Evolutionary conservation across 2,329 filamentous ascomycete species (phyloP).

Genomic region (Dactylellina leptospora): DNA sequence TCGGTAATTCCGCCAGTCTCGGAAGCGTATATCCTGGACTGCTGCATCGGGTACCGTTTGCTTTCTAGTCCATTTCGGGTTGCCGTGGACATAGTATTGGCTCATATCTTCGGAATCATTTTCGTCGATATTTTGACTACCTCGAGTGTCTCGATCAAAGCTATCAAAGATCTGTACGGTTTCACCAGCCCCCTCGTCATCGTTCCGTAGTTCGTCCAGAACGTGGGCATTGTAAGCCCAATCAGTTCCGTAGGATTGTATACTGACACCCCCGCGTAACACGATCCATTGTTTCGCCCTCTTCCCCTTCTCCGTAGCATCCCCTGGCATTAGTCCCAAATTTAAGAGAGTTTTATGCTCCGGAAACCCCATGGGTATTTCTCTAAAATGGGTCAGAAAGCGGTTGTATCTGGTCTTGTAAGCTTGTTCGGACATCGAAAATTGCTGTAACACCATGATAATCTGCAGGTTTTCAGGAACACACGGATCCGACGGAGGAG

Average conservation of each 20-base stretch:
- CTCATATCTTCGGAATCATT: background rate
- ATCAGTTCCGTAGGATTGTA: background rate
- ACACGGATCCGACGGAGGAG: background rate
- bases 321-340: background rate
- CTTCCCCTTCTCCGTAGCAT: background rate
- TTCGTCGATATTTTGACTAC: background rate
- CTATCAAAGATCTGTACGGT: background rate
- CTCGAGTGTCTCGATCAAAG: background rate
- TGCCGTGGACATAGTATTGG: background rate
- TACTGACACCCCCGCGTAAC: background rate
- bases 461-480: background rate
- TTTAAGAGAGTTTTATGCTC: no score
- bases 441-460: background rate
- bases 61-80: conserved; percentile 1
- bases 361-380: conserved; percentile 4
- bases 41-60: background rate
- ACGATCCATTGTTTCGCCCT: background rate
- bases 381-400: conserved; percentile 6
- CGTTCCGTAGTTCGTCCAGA: background rate
- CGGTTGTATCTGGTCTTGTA: background rate
- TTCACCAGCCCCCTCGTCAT: background rate
- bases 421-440: background rate
- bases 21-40: background rate
- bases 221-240: background rate
- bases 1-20: conserved; percentile 28